These are phyloP conservation scores for Solanum clarkiae DNA, from an alignment of 257 asterid species.

Conservation along the genomic window DNA sequence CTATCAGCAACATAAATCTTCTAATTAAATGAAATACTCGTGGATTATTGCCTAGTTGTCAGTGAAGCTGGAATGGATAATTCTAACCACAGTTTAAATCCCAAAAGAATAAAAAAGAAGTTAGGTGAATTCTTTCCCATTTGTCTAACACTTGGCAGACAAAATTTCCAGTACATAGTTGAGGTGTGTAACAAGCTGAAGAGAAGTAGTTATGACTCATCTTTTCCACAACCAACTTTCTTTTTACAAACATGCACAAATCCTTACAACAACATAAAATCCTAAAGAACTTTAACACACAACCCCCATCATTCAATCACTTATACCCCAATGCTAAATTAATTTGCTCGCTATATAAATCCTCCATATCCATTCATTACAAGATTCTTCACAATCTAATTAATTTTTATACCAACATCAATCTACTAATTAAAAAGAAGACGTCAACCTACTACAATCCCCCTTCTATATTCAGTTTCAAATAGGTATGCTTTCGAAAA, in stretches of 20 bases:
- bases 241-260: neutral
- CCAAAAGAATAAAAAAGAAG: neutral
- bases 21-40: neutral
- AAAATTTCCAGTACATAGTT: neutral
- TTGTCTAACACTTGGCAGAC: neutral
- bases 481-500: neutral
- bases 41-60: neutral
- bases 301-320: neutral
- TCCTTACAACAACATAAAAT: neutral
- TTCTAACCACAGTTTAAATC: neutral
- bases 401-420: neutral
- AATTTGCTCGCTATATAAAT: neutral
- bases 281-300: neutral
- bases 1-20: neutral
- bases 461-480: neutral
- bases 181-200: neutral
- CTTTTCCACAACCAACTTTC: neutral
- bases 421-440: neutral
- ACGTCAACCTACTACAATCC: neutral
- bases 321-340: neutral
- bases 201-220: neutral
- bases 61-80: neutral
- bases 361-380: neutral
- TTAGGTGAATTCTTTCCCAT: neutral
- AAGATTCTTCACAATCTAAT: neutral